Evolutionary conservation across 805 yeast genomes (phyloP), one percentile per base, ranked within the genome.

Genomic region (Pichia nanzhaoensis): DNA sequence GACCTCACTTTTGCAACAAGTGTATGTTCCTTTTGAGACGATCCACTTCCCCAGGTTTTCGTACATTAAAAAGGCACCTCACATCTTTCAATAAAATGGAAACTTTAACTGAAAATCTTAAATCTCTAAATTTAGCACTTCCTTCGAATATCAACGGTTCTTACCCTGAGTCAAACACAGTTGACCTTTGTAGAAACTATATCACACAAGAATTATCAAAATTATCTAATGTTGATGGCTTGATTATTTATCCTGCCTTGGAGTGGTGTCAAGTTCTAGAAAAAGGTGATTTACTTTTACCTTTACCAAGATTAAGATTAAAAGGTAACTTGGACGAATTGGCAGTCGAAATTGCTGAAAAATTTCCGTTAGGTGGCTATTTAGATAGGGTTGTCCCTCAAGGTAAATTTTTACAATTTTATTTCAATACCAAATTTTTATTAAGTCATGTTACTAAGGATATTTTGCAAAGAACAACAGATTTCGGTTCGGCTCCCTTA

Each of bases 331-430:
- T 91, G 49, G 84, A 82, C 61, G 80, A 74, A 44, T 63, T 82
- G 47, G 90, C 93, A 27, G 60, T 63, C 35, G 85, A 89, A 58
- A 82, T 96, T 84, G 84, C 95, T 27, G 75, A 66, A 46, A 73
- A 77, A 49, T 86, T 91, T 68, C 84, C 89, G 51, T 74, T 75
- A 50, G 89, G 86, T 33, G 76, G 78, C 36, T 84, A 72, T 60
- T 67, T 93, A 54, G 67, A 72, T 19, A 77, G 77, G 51, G 95
- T 88, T 55, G 78, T 73, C 54, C 84, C 95, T 27, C 84, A 84
- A 61, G 97, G 97, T 49, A 85, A 89, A 44, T 93, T 93, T 60
- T 70, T 93, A 60, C 97, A 93, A 67, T 91, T 93, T 64, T 87
- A 77, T 69, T 84, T 87, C 67, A 71, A 79, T 52, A 80, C 86